Evolutionary conservation across 176 grass and related monocot genomes (phyloP).

Genomic region (Typha latifolia): DNA sequence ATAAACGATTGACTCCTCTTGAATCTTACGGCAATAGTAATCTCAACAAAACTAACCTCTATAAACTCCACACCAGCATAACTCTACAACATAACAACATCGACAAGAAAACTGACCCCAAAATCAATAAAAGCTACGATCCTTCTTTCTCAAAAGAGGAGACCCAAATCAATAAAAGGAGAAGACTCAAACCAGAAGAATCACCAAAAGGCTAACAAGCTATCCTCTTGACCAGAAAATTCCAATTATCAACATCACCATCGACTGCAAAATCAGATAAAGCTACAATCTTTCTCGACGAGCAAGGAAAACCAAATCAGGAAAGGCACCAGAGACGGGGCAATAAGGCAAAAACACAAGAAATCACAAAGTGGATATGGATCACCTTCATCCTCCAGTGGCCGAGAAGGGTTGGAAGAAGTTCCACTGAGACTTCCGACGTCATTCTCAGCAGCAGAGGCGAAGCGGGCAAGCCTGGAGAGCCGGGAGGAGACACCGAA

Average conservation of each 20-base stretch:
- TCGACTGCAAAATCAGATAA: not conserved
- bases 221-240: too few species aligned
- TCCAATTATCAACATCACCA: too few species aligned
- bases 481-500: slow-evolving; percentile 1
- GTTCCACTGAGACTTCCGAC: slow-evolving; percentile 36
- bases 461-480: slow-evolving; percentile 51
- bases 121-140: slow-evolving; percentile 15
- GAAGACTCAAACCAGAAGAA: too few species aligned
- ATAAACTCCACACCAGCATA: too few species aligned
- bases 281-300: not conserved
- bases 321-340: not conserved
- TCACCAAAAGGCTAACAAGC: too few species aligned
- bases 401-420: slow-evolving; percentile 15
- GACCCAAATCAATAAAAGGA: slow-evolving; percentile 15
- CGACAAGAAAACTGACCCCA: not conserved
- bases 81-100: too few species aligned
- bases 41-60: too few species aligned
- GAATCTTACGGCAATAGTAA: too few species aligned
- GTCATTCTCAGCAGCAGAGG: slow-evolving; percentile 23
- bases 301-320: not conserved
- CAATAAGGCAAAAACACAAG: not conserved
- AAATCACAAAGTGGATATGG: not conserved
- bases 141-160: slow-evolving; percentile 3
- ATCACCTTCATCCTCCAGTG: slow-evolving; percentile 60
- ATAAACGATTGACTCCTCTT: too few species aligned